Conservation (phyloP, 2,329 filamentous ascomycete genomes). For the Aaosphaeria pasadenensis region DNA sequence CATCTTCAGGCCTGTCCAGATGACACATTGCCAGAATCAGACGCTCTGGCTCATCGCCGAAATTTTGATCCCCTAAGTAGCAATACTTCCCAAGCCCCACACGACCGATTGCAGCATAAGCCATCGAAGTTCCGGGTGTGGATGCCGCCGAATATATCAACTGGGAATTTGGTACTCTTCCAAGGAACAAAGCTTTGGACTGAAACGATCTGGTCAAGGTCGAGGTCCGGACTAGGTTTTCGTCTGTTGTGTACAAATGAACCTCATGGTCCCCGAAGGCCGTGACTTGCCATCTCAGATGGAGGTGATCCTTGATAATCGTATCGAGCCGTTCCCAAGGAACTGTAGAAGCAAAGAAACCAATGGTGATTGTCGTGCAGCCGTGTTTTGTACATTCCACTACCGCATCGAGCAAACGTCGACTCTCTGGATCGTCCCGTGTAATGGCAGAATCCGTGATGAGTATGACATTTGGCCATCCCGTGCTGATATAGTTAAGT, state of each 20-base stretch:
- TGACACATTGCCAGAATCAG: slow-evolving; percentile 26
- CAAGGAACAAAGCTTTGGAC: slow-evolving; percentile 14
- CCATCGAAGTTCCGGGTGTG: neutral
- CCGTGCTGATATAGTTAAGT: slow-evolving; percentile 13
- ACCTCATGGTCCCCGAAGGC: slow-evolving; percentile 7
- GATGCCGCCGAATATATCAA: slow-evolving; percentile 9
- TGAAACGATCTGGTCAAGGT: slow-evolving; percentile 10
- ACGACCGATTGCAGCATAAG: slow-evolving; percentile 18
- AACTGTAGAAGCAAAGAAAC: slow-evolving; percentile 15
- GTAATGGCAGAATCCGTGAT: slow-evolving; percentile 18
- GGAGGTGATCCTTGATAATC: slow-evolving; percentile 16
- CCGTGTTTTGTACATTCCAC: slow-evolving; percentile 15
- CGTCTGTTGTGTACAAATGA: slow-evolving; percentile 5
- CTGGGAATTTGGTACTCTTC: slow-evolving; percentile 11
- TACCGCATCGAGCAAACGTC: slow-evolving; percentile 10
- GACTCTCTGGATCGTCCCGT: slow-evolving; percentile 8
- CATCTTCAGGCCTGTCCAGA: slow-evolving; percentile 18
- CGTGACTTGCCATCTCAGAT: slow-evolving; percentile 13
- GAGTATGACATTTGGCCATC: slow-evolving; percentile 23
- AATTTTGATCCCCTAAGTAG: slow-evolving; percentile 23
- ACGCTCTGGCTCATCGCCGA: slow-evolving; percentile 17
- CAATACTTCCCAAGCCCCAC: slow-evolving; percentile 22
- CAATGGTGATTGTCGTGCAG: slow-evolving; percentile 20
- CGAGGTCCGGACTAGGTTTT: slow-evolving; percentile 11
- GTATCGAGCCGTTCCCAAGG: slow-evolving; percentile 6